Evolutionary conservation across 306 rosid genomes (phyloP), one percentile per base, ranked within the genome.

Genomic region (Lathyrus oleraceus): DNA sequence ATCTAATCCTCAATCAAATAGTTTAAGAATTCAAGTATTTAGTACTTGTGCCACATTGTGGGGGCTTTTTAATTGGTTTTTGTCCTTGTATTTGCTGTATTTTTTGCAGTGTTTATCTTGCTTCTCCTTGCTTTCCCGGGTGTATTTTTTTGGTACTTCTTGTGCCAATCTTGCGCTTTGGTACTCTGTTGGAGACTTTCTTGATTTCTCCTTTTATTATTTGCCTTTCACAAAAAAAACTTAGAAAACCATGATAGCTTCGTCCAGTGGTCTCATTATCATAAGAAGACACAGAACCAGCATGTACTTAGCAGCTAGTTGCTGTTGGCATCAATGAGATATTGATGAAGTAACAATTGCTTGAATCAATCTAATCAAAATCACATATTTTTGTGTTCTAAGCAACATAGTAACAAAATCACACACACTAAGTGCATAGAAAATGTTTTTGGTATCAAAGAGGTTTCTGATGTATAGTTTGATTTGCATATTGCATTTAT

Each of bases 211-310:
- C 28, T 25, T 25, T 25, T 25, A 25, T 25, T 25, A 25, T 25
- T 25, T 25, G 28, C 28, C 28, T 25, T 25, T 2, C 0, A 25
- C n/a, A 25, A 25, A 23, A 25, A 25, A 25, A 25, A 25, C 38
- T 53, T 71, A 25, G 25, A 39, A 71, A 63, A 56, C 16, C 30
- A 62, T 38, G 57, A 20, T 65, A 45, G 32, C 61, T 35, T 64
- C 56, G 52, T 64, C 45, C 57, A 63, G 57, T 43, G 45, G 60
- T 39, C 56, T 39, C 65, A 65, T 53, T 56, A 17, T 43, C 48
- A n/a, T 28, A 15, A 54, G 40, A 43, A 69, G 53, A 19, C 66
- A 49, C 61, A 56, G 63, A 61, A 35, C 16, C 15, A 43, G 43
- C 66, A 21, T 45, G 63, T 20, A 47, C 65, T 23, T 32, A 27